Evolutionary conservation across 2,329 filamentous ascomycete species (phyloP).

Genomic region (Domatiomyces globalis): DNA sequence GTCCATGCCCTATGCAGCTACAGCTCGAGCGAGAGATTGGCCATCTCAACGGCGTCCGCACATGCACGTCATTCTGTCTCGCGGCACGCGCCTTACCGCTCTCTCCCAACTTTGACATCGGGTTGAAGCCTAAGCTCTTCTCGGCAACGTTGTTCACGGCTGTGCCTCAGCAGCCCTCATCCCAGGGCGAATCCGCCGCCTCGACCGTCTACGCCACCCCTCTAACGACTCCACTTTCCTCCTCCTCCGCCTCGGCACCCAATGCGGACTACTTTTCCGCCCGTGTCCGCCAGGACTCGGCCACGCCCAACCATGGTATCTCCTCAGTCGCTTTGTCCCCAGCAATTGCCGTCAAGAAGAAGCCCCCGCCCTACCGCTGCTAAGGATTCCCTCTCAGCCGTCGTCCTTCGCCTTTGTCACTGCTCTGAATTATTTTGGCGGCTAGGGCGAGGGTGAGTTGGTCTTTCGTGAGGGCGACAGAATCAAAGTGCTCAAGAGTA

Average conservation of each 20-base stretch:
- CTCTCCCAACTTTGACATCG: slow-evolving; percentile 22
- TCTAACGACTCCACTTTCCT: slow-evolving; percentile 8
- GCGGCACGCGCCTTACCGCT: slow-evolving; percentile 18
- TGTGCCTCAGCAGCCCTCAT: slow-evolving; percentile 16
- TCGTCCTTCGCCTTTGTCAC: slow-evolving; percentile 43
- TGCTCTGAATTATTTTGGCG: slow-evolving; percentile 61
- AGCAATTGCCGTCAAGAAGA: slow-evolving; percentile 52
- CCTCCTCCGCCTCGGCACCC: slow-evolving; percentile 28
- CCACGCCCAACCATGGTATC: slow-evolving; percentile 20
- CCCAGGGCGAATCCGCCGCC: slow-evolving; percentile 12
- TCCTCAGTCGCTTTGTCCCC: slow-evolving; percentile 18
- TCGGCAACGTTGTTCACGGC: slow-evolving; percentile 20
- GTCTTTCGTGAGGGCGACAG: slow-evolving; percentile 62
- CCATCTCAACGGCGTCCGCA: slow-evolving; percentile 27
- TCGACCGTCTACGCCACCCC: slow-evolving; percentile 20
- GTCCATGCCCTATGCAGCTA: slow-evolving; percentile 41
- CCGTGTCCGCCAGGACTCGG: slow-evolving; percentile 28
- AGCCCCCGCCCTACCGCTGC: slow-evolving; percentile 62
- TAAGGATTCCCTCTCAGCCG: slow-evolving; percentile 40
- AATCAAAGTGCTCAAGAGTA: slow-evolving; percentile 66
- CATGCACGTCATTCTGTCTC: slow-evolving; percentile 24
- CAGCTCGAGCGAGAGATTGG: slow-evolving; percentile 36
- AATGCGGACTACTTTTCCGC: slow-evolving; percentile 32
- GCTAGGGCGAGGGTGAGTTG: slow-evolving; percentile 55
- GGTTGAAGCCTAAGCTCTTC: slow-evolving; percentile 20